Conservation (phyloP, 306 rosid species). For the Lagenaria siceraria region DNA sequence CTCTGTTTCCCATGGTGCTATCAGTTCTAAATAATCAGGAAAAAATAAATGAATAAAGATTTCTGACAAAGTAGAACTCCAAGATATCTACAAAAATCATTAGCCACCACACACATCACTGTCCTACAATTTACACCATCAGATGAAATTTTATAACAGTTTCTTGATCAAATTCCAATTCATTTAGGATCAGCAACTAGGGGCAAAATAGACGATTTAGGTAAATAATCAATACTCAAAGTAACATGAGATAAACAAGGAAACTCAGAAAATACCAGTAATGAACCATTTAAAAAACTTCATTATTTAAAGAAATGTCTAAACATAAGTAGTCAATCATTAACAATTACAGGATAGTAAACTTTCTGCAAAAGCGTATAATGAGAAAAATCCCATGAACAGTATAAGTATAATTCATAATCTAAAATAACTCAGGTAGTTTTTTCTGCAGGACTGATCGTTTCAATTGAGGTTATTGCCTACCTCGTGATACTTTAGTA, state of each 20-base stretch:
- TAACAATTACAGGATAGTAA: not conserved
- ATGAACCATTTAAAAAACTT: not conserved
- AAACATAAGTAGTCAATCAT: not conserved
- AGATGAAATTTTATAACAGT: not conserved
- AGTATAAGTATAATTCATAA: not conserved
- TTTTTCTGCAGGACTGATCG: not conserved
- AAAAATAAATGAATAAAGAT: not conserved
- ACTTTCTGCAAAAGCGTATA: not conserved
- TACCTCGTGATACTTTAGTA: not conserved
- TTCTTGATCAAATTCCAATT: not conserved
- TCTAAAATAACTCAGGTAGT: not conserved
- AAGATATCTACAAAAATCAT: not conserved
- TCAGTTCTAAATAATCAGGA: constrained; percentile 33
- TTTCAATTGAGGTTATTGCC: not conserved
- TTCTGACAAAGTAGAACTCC: not conserved
- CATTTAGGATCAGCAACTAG: not conserved
- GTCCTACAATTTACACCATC: not conserved
- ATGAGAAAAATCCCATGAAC: not conserved
- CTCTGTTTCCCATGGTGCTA: constrained; percentile 41
- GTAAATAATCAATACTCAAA: not conserved
- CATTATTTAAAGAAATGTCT: not conserved
- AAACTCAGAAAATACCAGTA: not conserved
- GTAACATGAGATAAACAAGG: not conserved
- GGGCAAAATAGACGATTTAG: not conserved
- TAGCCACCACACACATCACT: not conserved